phyloP scores from a whole-genome alignment of 345 rosid genomes.

The Syzygium oleosum region DNA sequence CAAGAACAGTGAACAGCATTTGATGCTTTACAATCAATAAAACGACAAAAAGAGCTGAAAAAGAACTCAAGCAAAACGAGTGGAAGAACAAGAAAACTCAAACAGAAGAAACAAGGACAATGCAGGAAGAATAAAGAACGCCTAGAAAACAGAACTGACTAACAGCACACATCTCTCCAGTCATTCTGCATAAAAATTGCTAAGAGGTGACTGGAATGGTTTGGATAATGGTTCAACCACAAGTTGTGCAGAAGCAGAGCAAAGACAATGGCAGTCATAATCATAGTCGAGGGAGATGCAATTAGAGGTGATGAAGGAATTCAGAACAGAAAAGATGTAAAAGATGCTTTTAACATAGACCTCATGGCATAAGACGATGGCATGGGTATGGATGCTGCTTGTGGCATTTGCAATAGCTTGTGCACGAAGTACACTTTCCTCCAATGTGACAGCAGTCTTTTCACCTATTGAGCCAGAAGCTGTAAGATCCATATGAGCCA shows the following conservation, averaged over 20 bases:
- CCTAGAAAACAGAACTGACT: neutral
- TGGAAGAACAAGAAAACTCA: neutral
- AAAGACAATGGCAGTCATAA: neutral
- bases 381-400: constrained; percentile 39
- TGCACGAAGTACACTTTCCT: constrained; percentile 63
- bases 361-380: constrained; percentile 86
- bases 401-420: constrained; percentile 91
- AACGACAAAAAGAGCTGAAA: neutral
- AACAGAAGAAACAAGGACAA: neutral
- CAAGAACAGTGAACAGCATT: neutral
- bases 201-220: neutral
- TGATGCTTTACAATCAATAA: neutral
- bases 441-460: constrained; percentile 68
- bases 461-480: constrained; percentile 87
- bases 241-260: neutral
- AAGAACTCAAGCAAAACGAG: neutral
- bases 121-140: neutral
- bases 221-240: neutral
- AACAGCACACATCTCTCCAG: neutral
- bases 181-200: neutral
- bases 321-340: neutral
- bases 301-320: neutral
- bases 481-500: constrained; percentile 95
- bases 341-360: constrained; percentile 16
- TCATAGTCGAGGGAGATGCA: neutral